phyloP scores from a whole-genome alignment of 805 yeast species.

The Yamadazyma laniorum region DNA sequence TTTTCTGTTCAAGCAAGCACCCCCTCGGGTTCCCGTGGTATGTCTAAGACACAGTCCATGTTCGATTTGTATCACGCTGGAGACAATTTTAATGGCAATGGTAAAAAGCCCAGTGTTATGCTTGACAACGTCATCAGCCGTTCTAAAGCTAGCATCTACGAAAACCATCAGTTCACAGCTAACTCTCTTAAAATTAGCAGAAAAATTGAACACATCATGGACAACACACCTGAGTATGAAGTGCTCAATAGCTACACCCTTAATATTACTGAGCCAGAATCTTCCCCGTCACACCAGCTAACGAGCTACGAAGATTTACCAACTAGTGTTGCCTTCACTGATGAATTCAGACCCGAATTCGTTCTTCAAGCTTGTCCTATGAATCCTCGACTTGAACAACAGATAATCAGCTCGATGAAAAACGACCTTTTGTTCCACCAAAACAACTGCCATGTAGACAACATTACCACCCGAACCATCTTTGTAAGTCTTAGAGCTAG shows the following conservation, averaged over 20 bases:
- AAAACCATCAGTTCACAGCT: constrained; percentile 18
- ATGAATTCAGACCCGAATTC: constrained; percentile 53
- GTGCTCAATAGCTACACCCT: constrained; percentile 6
- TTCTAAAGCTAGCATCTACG: constrained; percentile 23
- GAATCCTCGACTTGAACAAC: constrained; percentile 48
- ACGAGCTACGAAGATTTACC: constrained; percentile 21
- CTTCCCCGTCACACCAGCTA: not conserved
- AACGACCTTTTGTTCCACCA: constrained; percentile 47
- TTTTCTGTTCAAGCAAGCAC: not conserved
- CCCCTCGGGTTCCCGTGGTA: not conserved
- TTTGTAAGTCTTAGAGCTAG: constrained; percentile 44
- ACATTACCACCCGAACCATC: constrained; percentile 35
- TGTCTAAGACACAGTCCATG: constrained; percentile 38
- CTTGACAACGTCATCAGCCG: constrained; percentile 15
- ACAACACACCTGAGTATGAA: constrained; percentile 4
- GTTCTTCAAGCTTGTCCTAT: constrained; percentile 55
- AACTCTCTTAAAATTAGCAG: constrained; percentile 19
- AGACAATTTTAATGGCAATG: not conserved
- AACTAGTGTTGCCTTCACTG: constrained; percentile 43
- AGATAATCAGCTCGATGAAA: constrained; percentile 51
- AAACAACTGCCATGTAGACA: constrained; percentile 31
- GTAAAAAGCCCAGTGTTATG: not conserved
- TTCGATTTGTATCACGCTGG: constrained; percentile 23
- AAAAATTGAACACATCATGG: constrained; percentile 27
- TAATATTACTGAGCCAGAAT: constrained; percentile 3